phyloP scores from a whole-genome alignment of 108 stramenopile species.

The Cylindrotheca fusiformis region DNA sequence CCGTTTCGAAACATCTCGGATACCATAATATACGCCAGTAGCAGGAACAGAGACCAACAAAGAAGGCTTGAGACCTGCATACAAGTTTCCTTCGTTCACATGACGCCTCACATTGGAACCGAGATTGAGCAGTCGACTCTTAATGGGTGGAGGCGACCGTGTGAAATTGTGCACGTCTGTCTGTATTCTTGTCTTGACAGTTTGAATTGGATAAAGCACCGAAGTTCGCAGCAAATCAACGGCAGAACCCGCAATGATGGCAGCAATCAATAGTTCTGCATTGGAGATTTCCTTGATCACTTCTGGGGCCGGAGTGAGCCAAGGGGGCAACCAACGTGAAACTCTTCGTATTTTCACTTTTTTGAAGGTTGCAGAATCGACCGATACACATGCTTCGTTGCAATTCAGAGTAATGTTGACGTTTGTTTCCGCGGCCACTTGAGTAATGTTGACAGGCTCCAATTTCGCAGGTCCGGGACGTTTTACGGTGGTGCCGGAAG shows the following conservation, averaged over 20 bases:
- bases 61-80: slow-evolving; percentile 68
- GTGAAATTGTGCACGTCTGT: slow-evolving; percentile 34
- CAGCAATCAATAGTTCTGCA: slow-evolving; percentile 62
- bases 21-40: slow-evolving; percentile 78
- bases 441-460: slow-evolving; percentile 44
- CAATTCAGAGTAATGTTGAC: slow-evolving; percentile 45
- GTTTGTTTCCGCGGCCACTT: slow-evolving; percentile 36
- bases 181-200: slow-evolving; percentile 75
- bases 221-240: slow-evolving; percentile 70
- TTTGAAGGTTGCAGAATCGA: slow-evolving; percentile 41
- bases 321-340: slow-evolving; percentile 42
- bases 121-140: slow-evolving; percentile 32
- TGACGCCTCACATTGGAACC: slow-evolving; percentile 42
- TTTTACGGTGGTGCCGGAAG: background rate
- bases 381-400: slow-evolving; percentile 14
- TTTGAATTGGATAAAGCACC: slow-evolving; percentile 67
- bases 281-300: slow-evolving; percentile 68
- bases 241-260: slow-evolving; percentile 62
- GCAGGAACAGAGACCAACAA: slow-evolving; percentile 75
- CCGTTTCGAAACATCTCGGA: slow-evolving; percentile 68
- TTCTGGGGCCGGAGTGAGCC: slow-evolving; percentile 32
- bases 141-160: slow-evolving; percentile 11
- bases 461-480: slow-evolving; percentile 2
- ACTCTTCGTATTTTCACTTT: slow-evolving; percentile 32
- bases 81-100: slow-evolving; percentile 60